phyloP scores from a whole-genome alignment of 345 rosid genomes.

The Toxicodendron radicans region DNA sequence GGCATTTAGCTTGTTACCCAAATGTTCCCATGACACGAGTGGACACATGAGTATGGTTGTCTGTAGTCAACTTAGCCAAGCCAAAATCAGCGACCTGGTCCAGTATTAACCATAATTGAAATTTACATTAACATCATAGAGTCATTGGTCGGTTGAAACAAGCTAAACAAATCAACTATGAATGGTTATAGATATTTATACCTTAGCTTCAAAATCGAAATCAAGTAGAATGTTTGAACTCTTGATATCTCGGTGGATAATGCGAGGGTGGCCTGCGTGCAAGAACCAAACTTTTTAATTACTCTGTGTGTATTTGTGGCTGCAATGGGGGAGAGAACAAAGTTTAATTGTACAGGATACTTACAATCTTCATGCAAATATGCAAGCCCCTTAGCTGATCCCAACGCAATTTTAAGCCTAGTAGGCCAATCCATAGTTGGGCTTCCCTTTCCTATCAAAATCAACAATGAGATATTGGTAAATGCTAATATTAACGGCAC shows the following conservation, averaged over 20 bases:
- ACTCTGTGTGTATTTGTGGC: background rate
- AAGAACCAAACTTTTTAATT: background rate
- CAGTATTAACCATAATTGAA: background rate
- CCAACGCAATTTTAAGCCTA: constrained; percentile 79
- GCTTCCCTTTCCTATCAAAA: constrained; percentile 51
- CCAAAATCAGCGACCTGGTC: constrained; percentile 93
- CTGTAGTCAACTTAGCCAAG: constrained; percentile 76
- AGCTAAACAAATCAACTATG: background rate
- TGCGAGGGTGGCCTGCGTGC: constrained; percentile 75
- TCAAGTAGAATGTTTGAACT: constrained; percentile 85
- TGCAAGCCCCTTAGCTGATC: constrained; percentile 92
- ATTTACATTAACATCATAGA: background rate
- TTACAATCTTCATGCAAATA: constrained; percentile 97
- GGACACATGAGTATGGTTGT: constrained; percentile 75
- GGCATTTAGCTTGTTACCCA: constrained; percentile 46
- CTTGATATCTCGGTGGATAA: constrained; percentile 94
- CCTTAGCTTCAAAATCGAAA: constrained; percentile 70
- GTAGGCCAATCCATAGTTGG: constrained; percentile 70
- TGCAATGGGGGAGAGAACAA: background rate
- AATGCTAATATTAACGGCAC: no score
- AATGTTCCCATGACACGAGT: constrained; percentile 98
- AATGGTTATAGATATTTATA: constrained; percentile 18
- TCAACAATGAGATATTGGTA: background rate
- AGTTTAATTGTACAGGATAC: constrained; percentile 9
- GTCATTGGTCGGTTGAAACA: background rate